Evolutionary conservation across 495 filamentous ascomycete genomes (phyloP).

Genomic region (Trichoderma orchidacearum): DNA sequence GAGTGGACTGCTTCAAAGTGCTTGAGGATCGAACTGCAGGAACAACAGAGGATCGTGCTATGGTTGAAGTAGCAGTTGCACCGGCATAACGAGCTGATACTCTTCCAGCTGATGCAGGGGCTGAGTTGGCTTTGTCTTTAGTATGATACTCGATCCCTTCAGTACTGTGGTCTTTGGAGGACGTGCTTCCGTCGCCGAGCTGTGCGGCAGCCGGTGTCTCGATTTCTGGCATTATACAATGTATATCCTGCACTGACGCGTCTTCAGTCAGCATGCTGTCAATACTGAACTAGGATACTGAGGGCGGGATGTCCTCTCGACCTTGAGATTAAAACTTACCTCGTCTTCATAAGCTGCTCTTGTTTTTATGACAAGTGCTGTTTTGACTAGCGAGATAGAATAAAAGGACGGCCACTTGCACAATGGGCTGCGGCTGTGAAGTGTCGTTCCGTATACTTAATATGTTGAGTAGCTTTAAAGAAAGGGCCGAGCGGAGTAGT

Average conservation of each 20-base stretch:
- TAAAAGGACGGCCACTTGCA: not conserved
- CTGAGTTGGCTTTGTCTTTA: not conserved
- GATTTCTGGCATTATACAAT: not conserved
- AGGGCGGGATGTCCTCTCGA: slow-evolving; percentile 2
- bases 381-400: not conserved
- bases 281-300: too few relatives aligned
- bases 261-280: too few relatives aligned
- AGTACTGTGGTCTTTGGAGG: not conserved
- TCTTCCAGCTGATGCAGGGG: not conserved
- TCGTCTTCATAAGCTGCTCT: slow-evolving; percentile 20
- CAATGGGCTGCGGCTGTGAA: not conserved
- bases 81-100: not conserved
- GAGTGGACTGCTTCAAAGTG: slow-evolving; percentile 19
- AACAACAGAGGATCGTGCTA: not conserved
- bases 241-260: too few relatives aligned
- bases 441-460: too few relatives aligned
- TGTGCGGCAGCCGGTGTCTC: not conserved
- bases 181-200: not conserved
- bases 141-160: not conserved
- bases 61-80: not conserved
- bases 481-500: too few relatives aligned
- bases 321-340: slow-evolving; percentile 5
- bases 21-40: not conserved
- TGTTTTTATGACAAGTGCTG: slow-evolving; percentile 4
- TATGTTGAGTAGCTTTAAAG: too few relatives aligned